phyloP scores from a whole-genome alignment of 1,284 basidiomycete species.

The Irpex lacteus region DNA sequence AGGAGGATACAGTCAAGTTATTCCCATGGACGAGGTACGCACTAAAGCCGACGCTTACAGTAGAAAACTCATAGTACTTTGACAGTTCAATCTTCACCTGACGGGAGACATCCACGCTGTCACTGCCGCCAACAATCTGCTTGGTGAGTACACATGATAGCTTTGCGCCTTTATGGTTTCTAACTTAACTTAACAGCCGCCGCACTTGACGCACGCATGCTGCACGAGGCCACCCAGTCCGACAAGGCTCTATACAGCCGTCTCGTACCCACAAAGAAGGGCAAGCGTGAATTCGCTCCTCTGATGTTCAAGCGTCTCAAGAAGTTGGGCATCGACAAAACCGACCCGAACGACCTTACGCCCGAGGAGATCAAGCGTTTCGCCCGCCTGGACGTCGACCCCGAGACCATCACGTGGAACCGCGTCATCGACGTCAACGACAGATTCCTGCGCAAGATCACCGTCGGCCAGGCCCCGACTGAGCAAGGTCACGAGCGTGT shows the following conservation, averaged over 20 bases:
- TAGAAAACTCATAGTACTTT: conserved; percentile 5
- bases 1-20: conserved; percentile 98
- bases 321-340: conserved; percentile 97
- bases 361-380: conserved; percentile 91
- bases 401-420: conserved; percentile 95
- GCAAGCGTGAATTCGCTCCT: conserved; percentile 91
- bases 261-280: conserved; percentile 92
- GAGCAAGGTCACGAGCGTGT: conserved; percentile 90
- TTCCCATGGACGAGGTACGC: conserved; percentile 95
- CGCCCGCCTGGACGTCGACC: conserved; percentile 90
- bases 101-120: conserved; percentile 99
- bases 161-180: not conserved
- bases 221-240: conserved; percentile 95
- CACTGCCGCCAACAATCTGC: conserved; percentile 95
- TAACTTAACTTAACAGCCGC: conserved; percentile 59
- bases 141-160: conserved; percentile 48
- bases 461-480: conserved; percentile 86
- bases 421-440: conserved; percentile 97
- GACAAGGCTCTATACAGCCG: conserved; percentile 96
- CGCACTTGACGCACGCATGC: conserved; percentile 95
- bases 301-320: conserved; percentile 94
- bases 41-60: not conserved
- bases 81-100: conserved; percentile 89
- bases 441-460: conserved; percentile 94
- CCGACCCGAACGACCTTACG: conserved; percentile 88